Evolutionary conservation across 2,329 filamentous ascomycete species (phyloP).

Genomic region (Pseudogymnoascus sp.): DNA sequence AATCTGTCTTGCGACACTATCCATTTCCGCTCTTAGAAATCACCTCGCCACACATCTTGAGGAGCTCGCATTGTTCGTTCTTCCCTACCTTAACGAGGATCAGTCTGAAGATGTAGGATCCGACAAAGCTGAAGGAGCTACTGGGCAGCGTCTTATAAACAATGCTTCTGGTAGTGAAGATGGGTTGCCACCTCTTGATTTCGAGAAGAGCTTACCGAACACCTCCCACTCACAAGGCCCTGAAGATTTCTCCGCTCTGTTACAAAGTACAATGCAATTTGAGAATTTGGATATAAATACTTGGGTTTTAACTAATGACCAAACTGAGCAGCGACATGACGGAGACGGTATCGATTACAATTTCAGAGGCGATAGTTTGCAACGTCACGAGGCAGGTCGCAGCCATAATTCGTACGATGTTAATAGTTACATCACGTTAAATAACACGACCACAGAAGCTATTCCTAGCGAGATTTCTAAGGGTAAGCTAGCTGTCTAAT

Average conservation of each 20-base stretch:
- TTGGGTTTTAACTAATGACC: neutral
- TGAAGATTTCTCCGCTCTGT: neutral
- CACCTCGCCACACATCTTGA: neutral
- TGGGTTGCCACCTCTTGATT: neutral
- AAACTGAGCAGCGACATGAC: neutral
- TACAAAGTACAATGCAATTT: neutral
- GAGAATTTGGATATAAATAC: neutral
- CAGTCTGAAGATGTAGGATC: neutral
- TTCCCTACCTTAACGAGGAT: neutral
- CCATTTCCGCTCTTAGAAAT: neutral
- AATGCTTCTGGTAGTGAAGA: neutral
- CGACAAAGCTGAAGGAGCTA: neutral
- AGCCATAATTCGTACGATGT: too few relatives aligned
- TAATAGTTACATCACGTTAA: too few relatives aligned
- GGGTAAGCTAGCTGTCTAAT: too few relatives aligned
- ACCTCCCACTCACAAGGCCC: neutral
- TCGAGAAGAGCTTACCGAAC: neutral
- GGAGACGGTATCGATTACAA: neutral
- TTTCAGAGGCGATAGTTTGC: too few relatives aligned
- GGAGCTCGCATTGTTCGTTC: neutral
- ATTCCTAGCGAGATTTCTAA: too few relatives aligned
- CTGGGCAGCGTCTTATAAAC: neutral
- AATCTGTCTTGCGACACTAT: neutral
- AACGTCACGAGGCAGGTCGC: too few relatives aligned
- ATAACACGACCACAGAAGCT: too few relatives aligned